phyloP scores from a whole-genome alignment of 2,329 filamentous ascomycete genomes.

The Bipolaris zeicola region DNA sequence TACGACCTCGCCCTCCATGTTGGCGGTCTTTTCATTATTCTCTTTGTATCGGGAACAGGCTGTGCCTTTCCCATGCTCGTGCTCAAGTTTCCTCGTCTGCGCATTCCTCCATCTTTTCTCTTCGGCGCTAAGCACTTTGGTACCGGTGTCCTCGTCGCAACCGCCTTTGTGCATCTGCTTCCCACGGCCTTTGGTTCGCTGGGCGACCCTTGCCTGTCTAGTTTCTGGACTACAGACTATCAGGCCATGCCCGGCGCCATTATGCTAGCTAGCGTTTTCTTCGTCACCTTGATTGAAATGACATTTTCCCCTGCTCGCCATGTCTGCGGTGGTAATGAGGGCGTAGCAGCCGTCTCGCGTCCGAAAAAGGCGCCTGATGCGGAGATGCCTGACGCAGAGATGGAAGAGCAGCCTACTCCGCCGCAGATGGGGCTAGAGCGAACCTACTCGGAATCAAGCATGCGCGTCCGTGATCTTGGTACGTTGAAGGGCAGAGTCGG shows the following conservation, averaged over 20 bases:
- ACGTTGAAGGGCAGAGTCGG: slow-evolving; percentile 29
- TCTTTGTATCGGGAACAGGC: slow-evolving; percentile 49
- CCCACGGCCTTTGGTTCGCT: slow-evolving; percentile 62
- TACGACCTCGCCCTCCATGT: slow-evolving; percentile 42
- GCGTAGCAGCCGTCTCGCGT: slow-evolving; percentile 28
- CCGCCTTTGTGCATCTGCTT: slow-evolving; percentile 77
- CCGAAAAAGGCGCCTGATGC: slow-evolving; percentile 9
- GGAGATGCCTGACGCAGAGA: slow-evolving; percentile 4
- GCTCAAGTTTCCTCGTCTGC: slow-evolving; percentile 63
- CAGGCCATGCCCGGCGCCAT: slow-evolving; percentile 67
- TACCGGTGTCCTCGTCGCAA: slow-evolving; percentile 81
- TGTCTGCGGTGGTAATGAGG: slow-evolving; percentile 60
- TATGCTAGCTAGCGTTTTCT: slow-evolving; percentile 65
- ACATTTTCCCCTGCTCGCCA: slow-evolving; percentile 63
- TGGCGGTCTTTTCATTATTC: slow-evolving; percentile 42
- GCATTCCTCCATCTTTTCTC: slow-evolving; percentile 65
- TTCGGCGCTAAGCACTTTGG: slow-evolving; percentile 63
- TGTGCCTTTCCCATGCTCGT: slow-evolving; percentile 67
- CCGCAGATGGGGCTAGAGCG: slow-evolving; percentile 16
- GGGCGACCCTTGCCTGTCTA: slow-evolving; percentile 57
- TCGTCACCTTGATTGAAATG: slow-evolving; percentile 66
- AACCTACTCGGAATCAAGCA: slow-evolving; percentile 30
- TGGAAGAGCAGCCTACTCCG: slow-evolving; percentile 6
- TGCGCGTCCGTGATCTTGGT: slow-evolving; percentile 33
- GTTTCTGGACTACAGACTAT: slow-evolving; percentile 63